phyloP scores from a whole-genome alignment of 371 early-diverging fungal genomes.

The Rhizopus microsporus region DNA sequence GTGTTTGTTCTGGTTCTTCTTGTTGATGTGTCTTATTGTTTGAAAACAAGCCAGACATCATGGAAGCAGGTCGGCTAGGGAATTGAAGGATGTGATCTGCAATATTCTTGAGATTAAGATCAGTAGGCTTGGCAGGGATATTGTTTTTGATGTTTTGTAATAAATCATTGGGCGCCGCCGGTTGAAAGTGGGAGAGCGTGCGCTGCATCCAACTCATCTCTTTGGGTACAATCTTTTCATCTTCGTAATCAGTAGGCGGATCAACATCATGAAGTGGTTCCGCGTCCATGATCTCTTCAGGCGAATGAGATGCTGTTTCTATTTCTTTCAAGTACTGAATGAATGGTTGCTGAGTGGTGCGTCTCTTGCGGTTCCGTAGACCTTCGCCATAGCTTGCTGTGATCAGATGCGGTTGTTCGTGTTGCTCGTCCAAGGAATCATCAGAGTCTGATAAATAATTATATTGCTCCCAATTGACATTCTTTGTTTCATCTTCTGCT shows the following conservation, averaged over 20 bases:
- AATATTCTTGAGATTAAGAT: slow-evolving; percentile 37
- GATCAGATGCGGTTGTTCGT: background rate
- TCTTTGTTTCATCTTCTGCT: slow-evolving; percentile 2
- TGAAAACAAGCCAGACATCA: slow-evolving; percentile 39
- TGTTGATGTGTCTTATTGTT: slow-evolving; percentile 23
- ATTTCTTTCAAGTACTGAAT: slow-evolving; percentile 34
- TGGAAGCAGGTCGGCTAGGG: slow-evolving; percentile 34
- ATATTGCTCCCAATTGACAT: background rate
- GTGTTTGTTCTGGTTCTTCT: slow-evolving; percentile 29
- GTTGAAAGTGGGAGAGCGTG: slow-evolving; percentile 46
- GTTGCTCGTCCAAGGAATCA: slow-evolving; percentile 9
- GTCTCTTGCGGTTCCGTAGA: slow-evolving; percentile 25
- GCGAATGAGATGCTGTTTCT: slow-evolving; percentile 13
- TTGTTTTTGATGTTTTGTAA: slow-evolving; percentile 49
- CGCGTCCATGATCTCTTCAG: slow-evolving; percentile 30
- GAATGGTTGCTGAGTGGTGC: slow-evolving; percentile 7
- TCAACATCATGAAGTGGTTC: slow-evolving; percentile 14
- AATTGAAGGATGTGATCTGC: slow-evolving; percentile 45
- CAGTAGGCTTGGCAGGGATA: slow-evolving; percentile 40
- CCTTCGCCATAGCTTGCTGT: slow-evolving; percentile 9
- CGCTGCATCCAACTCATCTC: slow-evolving; percentile 48
- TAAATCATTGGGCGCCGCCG: slow-evolving; percentile 23
- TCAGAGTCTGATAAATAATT: slow-evolving; percentile 33
- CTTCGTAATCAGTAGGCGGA: slow-evolving; percentile 14
- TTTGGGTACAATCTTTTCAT: slow-evolving; percentile 5